phyloP scores from a whole-genome alignment of 805 yeast species.

The Suhomyces prunicola region DNA sequence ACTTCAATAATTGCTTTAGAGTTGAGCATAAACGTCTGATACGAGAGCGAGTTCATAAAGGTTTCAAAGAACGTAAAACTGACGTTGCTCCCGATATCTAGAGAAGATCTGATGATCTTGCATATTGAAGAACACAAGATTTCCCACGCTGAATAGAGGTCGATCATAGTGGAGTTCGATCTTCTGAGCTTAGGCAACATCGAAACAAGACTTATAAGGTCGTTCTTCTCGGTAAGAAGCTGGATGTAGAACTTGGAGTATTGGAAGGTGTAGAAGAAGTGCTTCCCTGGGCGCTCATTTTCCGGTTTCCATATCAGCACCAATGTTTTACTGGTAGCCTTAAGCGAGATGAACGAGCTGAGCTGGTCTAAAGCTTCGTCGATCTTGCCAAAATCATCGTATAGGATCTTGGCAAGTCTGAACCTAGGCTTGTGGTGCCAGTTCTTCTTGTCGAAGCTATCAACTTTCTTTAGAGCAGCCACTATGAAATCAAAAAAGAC shows the following conservation, averaged over 20 bases:
- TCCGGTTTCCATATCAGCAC: conserved; percentile 94
- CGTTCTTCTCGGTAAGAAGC: conserved; percentile 50
- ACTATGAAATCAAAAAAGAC: conserved; percentile 42
- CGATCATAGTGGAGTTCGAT: conserved; percentile 72
- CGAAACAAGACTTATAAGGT: conserved; percentile 55
- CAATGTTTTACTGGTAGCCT: conserved; percentile 64
- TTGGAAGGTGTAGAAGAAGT: conserved; percentile 70
- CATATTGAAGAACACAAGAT: conserved; percentile 51
- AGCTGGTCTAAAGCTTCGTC: conserved; percentile 62
- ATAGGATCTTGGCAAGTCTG: conserved; percentile 61
- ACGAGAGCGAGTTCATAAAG: conserved; percentile 44
- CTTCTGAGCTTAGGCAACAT: conserved; percentile 75
- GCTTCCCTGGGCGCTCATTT: conserved; percentile 87
- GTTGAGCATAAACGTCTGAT: conserved; percentile 40
- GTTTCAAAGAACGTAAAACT: conserved; percentile 44
- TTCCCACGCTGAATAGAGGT: conserved; percentile 66
- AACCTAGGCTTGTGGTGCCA: conserved; percentile 91
- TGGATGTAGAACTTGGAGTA: conserved; percentile 65
- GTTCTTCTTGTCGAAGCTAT: conserved; percentile 66
- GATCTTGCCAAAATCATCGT: conserved; percentile 51
- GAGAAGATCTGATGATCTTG: conserved; percentile 44
- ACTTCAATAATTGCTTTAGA: conserved; percentile 30
- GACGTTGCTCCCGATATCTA: conserved; percentile 37
- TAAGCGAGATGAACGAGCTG: conserved; percentile 59
- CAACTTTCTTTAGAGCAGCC: conserved; percentile 44